Percentiles rank a stretch among this genome's conserved stretches.
Evolutionary conservation across 371 early-diverging fungal genomes (phyloP).

Genomic region (Rhizopus microsporus): DNA sequence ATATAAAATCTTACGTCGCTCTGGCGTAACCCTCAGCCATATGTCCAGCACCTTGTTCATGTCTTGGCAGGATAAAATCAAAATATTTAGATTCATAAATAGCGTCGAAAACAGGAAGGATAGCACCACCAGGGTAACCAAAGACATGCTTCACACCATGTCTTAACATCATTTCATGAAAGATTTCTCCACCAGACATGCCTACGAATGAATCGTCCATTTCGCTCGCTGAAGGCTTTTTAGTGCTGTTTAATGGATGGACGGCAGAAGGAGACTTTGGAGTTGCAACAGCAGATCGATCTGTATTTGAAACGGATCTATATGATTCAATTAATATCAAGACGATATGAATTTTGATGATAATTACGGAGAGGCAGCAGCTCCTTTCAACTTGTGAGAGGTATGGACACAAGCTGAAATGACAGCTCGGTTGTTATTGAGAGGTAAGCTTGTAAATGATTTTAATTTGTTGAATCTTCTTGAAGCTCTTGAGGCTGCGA

Average conservation of each 20-base stretch:
- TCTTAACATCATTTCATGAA: constrained; percentile 97
- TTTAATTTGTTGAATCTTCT: constrained; percentile 11
- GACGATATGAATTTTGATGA: background rate
- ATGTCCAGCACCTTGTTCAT: constrained; percentile 98
- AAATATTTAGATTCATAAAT: constrained; percentile 95
- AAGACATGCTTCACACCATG: constrained; percentile 92
- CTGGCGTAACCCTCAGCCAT: constrained; percentile 98
- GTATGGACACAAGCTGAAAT: constrained; percentile 23
- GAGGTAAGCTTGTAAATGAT: background rate
- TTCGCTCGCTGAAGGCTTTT: constrained; percentile 18
- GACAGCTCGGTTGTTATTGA: constrained; percentile 18
- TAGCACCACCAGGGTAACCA: constrained; percentile 98
- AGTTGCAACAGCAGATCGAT: constrained; percentile 22
- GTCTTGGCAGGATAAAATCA: constrained; percentile 92
- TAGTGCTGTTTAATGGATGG: constrained; percentile 28
- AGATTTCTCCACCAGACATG: constrained; percentile 97
- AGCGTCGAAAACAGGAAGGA: constrained; percentile 96
- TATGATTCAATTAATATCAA: background rate
- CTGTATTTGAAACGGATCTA: constrained; percentile 20
- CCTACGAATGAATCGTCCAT: constrained; percentile 85
- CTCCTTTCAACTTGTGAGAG: constrained; percentile 23
- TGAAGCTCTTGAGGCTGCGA: constrained; percentile 21
- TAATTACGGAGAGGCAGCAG: constrained; percentile 26
- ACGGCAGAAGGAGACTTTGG: constrained; percentile 20
- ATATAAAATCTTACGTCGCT: constrained; percentile 66